These are phyloP conservation scores for Sugiyamaella chiloensis DNA, from an alignment of 805 yeast genomes.

Conservation along the genomic window DNA sequence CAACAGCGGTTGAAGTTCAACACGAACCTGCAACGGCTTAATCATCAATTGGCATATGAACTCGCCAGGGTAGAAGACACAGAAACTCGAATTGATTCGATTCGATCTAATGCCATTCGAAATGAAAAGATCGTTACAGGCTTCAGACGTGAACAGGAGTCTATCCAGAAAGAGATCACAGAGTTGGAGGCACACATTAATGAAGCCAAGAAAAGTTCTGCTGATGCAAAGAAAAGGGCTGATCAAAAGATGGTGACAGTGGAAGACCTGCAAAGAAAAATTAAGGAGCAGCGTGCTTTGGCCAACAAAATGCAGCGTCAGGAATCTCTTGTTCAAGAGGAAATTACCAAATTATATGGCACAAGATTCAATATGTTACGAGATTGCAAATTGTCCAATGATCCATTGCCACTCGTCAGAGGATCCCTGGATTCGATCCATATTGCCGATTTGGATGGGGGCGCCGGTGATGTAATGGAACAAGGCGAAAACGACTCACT, in stretches of 20 bases:
- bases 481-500: constrained; percentile 28
- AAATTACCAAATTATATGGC: constrained; percentile 43
- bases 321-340: constrained; percentile 42
- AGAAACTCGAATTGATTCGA: constrained; percentile 41
- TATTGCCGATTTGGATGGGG: constrained; percentile 34
- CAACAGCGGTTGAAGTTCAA: constrained; percentile 49
- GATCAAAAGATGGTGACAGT: constrained; percentile 15
- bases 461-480: constrained; percentile 30
- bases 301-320: constrained; percentile 28
- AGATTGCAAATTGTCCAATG: constrained; percentile 70
- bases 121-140: constrained; percentile 40
- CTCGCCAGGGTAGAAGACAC: constrained; percentile 55
- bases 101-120: constrained; percentile 32
- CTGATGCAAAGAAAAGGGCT: constrained; percentile 40
- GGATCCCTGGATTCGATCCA: constrained; percentile 61
- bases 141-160: constrained; percentile 36
- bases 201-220: constrained; percentile 33
- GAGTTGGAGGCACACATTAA: constrained; percentile 12
- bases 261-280: constrained; percentile 35
- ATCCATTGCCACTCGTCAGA: constrained; percentile 57
- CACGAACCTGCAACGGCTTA: constrained; percentile 57
- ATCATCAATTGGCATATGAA: constrained; percentile 65
- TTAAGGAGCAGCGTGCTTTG: constrained; percentile 22
- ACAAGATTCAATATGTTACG: constrained; percentile 60
- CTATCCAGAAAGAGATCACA: constrained; percentile 22